These are phyloP conservation scores for Dunaliella primolecta DNA, from an alignment of 139 green algal species.

Conservation along the genomic window DNA sequence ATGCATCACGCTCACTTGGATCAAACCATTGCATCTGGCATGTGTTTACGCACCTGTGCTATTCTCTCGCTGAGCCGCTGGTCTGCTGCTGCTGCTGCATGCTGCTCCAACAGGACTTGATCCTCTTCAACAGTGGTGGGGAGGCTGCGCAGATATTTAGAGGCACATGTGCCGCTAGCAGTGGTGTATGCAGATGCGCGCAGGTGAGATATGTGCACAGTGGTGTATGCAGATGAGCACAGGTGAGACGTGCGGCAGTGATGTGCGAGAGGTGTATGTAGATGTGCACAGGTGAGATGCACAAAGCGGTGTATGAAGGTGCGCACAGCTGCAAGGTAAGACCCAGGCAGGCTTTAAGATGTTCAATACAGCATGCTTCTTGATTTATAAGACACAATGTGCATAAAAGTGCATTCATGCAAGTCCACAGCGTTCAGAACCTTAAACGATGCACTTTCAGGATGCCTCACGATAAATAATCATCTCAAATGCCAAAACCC, in stretches of 20 bases:
- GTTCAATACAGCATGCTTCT: too few species aligned
- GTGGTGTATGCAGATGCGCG: not conserved
- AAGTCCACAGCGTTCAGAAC: too few species aligned
- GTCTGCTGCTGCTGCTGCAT: not conserved
- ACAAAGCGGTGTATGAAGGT: not conserved
- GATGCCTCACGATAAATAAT: too few species aligned
- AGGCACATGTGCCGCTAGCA: not conserved
- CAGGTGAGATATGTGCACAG: not conserved
- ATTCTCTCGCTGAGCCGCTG: not conserved
- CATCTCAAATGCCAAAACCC: not conserved
- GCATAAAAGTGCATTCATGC: too few species aligned
- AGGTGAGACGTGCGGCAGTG: too few species aligned
- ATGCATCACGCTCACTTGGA: not conserved
- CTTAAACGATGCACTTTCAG: too few species aligned
- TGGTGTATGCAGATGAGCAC: not conserved
- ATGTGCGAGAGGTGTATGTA: not conserved
- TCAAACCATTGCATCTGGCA: not conserved
- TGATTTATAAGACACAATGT: too few species aligned
- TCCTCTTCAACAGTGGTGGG: constrained; percentile 8
- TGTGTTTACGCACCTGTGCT: not conserved
- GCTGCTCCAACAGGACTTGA: not conserved
- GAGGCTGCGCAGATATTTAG: not conserved
- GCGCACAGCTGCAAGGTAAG: too few species aligned
- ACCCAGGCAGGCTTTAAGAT: too few species aligned
- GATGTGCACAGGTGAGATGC: not conserved